phyloP scores from a whole-genome alignment of 2,329 filamentous ascomycete genomes.

The Fusarium drepaniforme region DNA sequence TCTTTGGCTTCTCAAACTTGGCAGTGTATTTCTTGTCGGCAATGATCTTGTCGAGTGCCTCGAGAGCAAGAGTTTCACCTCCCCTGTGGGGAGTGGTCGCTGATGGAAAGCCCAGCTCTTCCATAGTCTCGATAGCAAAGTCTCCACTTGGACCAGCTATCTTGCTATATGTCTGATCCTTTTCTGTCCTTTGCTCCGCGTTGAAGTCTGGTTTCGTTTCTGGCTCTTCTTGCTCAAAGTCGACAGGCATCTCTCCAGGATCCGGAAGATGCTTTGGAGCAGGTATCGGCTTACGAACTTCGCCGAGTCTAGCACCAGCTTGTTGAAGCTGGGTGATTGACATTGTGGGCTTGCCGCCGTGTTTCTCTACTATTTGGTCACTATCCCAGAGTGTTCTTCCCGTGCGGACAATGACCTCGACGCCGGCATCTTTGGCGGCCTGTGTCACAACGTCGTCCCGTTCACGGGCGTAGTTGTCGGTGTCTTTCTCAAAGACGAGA shows the following conservation, averaged over 20 bases:
- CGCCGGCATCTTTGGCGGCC: constrained; percentile 73
- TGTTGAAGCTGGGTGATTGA: constrained; percentile 75
- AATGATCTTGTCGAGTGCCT: constrained; percentile 69
- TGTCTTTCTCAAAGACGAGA: constrained; percentile 84
- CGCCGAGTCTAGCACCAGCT: constrained; percentile 72
- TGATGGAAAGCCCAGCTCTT: constrained; percentile 75
- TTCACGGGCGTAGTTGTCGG: constrained; percentile 77
- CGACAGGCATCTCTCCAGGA: constrained; percentile 71
- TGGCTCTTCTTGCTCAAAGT: constrained; percentile 68
- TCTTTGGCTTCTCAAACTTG: constrained; percentile 82
- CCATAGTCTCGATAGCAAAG: constrained; percentile 77
- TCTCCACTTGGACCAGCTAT: constrained; percentile 76
- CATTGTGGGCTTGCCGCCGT: constrained; percentile 80
- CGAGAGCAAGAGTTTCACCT: constrained; percentile 75
- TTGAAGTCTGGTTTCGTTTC: constrained; percentile 70
- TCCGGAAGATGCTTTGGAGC: constrained; percentile 71
- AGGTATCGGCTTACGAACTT: constrained; percentile 71
- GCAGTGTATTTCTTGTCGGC: constrained; percentile 74
- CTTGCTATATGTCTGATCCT: constrained; percentile 68
- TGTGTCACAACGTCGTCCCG: constrained; percentile 71
- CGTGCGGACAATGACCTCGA: constrained; percentile 72
- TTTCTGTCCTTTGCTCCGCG: constrained; percentile 61
- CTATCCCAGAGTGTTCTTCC: constrained; percentile 82
- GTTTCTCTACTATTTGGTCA: constrained; percentile 74
- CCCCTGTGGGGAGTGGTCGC: constrained; percentile 77